phyloP scores from a whole-genome alignment of 2,329 filamentous ascomycete species.

The Pyrenochaeta sp. region DNA sequence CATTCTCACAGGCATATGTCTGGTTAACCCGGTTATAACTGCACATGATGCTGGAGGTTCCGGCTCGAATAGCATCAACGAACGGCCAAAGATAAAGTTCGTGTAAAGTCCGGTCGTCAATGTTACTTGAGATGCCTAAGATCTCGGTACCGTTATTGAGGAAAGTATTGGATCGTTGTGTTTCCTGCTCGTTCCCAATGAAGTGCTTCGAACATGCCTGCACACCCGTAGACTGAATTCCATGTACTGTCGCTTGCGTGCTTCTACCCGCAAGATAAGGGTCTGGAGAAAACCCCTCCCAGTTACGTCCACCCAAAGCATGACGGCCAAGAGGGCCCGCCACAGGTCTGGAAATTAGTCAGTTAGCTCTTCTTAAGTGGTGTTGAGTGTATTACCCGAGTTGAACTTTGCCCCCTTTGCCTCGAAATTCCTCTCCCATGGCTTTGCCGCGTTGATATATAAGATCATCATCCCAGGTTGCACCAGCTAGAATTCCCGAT shows the following conservation, averaged over 20 bases:
- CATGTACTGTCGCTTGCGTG: background rate
- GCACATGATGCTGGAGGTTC: slow-evolving; percentile 7
- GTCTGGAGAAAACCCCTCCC: too few relatives aligned
- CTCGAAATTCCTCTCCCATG: slow-evolving; percentile 1
- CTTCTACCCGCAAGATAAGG: too few relatives aligned
- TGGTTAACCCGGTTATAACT: slow-evolving; percentile 7
- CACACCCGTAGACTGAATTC: slow-evolving; percentile 57
- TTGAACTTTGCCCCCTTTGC: slow-evolving; percentile 5
- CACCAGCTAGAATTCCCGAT: background rate
- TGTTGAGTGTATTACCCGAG: too few relatives aligned
- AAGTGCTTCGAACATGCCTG: slow-evolving; percentile 65
- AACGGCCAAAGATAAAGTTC: slow-evolving; percentile 49
- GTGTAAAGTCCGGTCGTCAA: slow-evolving; percentile 67
- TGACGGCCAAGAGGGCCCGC: slow-evolving; percentile 3
- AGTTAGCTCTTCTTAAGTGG: too few relatives aligned
- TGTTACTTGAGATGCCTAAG: slow-evolving; percentile 66
- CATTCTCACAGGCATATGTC: slow-evolving; percentile 40
- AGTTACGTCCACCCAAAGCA: background rate
- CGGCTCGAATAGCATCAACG: slow-evolving; percentile 7
- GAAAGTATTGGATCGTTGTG: slow-evolving; percentile 66
- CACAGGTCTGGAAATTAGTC: slow-evolving; percentile 9
- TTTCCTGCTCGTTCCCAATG: slow-evolving; percentile 51
- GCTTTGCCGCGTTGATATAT: slow-evolving; percentile 6
- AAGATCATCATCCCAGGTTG: background rate
- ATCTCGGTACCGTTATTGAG: slow-evolving; percentile 64